These are phyloP conservation scores for Ophiorrhiza pumila DNA, from an alignment of 257 asterid genomes.

Conservation along the genomic window DNA sequence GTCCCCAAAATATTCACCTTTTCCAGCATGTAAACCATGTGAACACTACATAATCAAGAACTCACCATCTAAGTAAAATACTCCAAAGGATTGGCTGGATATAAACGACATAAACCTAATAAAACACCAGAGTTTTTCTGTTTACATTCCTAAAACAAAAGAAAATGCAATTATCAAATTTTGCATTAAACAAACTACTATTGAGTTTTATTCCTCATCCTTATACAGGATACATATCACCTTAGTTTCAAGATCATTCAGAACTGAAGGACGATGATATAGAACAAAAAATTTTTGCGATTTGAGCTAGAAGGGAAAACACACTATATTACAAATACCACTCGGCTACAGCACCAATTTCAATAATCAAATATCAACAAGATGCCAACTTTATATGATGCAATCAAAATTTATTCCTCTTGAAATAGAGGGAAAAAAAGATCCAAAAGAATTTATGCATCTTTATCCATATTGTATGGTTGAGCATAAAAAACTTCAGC, in stretches of 20 bases:
- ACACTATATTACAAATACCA: not conserved
- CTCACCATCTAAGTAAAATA: not conserved
- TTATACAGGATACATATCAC: not conserved
- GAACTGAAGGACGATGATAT: not conserved
- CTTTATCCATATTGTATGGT: not conserved
- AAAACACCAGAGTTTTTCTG: not conserved
- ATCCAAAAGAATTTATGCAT: not conserved
- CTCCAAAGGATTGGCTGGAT: not conserved
- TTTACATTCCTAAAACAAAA: not conserved
- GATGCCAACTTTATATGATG: not conserved
- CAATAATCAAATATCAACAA: not conserved
- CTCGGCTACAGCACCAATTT: not conserved
- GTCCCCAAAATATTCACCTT: not conserved
- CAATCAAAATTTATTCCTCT: not conserved
- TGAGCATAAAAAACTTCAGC: not conserved
- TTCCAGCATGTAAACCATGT: not conserved
- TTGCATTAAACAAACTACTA: not conserved
- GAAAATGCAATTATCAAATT: not conserved
- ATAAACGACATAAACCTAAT: slow-evolving; percentile 1
- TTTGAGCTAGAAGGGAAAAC: not conserved
- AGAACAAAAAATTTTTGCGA: not conserved
- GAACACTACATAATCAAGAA: not conserved
- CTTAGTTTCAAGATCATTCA: not conserved
- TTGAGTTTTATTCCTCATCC: not conserved
- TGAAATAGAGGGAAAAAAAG: not conserved